Evolutionary conservation across 1,284 basidiomycete genomes (phyloP), one percentile per base, ranked within the genome.

Genomic region (Heterobasidion annosum): DNA sequence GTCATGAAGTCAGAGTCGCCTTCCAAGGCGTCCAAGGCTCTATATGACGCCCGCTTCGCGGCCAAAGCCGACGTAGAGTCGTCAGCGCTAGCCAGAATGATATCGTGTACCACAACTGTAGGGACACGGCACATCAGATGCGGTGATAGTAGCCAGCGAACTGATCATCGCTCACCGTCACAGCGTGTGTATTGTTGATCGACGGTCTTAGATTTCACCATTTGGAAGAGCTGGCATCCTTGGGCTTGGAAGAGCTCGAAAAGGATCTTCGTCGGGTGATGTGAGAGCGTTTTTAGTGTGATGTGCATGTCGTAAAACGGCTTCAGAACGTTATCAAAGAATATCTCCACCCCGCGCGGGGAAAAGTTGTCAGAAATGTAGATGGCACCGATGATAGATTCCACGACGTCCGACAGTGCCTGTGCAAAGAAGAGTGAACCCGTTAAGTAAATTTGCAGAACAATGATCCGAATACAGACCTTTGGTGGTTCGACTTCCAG

Each of bases 261-360:
- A n/a, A 91, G 72, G 52, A 78, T 72, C 62, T 83, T 83, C 35
- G 82, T 88, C 1, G 88, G 86, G 66, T 90, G 88, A 58, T 83
- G 77, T 8, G 83, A 79, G 32, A 91, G 71, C 37, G 81, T 87
- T 60, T 81, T 77, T 53, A 88, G 70, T 40, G 80, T 80, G 63
- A 91, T 77, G 60, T 88, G 79, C 59, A 75, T 74, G 64, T 88
- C 80, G 63, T 83, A 88, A 66, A 91, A 91, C 8, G 89, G 88
- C 63, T 77, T 75, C 52, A 90, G 68, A 46, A 85, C 68, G 53
- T 74, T 77, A 55, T 82, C 74, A 67, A 87, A 92, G 61, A 92
- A 75, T 0, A 68, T 69, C 60, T 86, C 77, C 40, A 74, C 75
- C 4, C 83, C 83, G 51, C 72, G 67, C 34, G 76, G 76, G 10